A percentile compares a stretch with the other conserved stretches of the same genome.
Evolutionary conservation across 352 stramenopile species (phyloP).

Genomic region (Globisporangium camurandrum): DNA sequence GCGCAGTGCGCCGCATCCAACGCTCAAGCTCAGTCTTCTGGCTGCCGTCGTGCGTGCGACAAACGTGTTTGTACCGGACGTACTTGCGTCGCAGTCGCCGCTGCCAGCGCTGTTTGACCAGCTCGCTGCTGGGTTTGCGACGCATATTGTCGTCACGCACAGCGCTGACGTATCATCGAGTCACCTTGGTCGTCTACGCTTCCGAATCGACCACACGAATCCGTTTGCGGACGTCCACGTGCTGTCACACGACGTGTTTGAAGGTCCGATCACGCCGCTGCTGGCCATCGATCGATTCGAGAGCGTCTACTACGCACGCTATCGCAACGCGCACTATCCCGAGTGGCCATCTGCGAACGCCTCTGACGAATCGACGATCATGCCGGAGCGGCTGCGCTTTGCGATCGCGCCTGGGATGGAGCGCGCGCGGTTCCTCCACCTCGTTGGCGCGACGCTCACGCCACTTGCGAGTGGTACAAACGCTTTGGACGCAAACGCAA

Average conservation of each 20-base stretch:
- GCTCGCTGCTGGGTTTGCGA: conserved; percentile 50
- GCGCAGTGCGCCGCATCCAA: conserved; percentile 8
- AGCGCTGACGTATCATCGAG: conserved; percentile 28
- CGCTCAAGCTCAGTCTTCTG: conserved; percentile 36
- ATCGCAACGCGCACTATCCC: conserved; percentile 37
- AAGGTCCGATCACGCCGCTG: conserved; percentile 43
- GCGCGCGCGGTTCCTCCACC: conserved; percentile 39
- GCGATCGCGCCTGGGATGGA: conserved; percentile 43
- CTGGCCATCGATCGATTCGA: conserved; percentile 54
- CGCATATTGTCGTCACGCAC: conserved; percentile 55
- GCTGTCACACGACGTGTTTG: conserved; percentile 54
- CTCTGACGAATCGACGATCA: conserved; percentile 4
- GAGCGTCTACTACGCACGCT: conserved; percentile 43
- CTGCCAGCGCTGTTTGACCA: conserved; percentile 70
- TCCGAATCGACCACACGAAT: conserved; percentile 57
- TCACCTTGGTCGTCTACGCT: conserved; percentile 44
- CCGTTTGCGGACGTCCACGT: conserved; percentile 67
- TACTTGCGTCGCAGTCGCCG: conserved; percentile 20
- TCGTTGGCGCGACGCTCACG: conserved; percentile 35
- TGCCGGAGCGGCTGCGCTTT: conserved; percentile 35
- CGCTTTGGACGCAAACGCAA: conserved; percentile 28
- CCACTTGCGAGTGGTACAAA: conserved; percentile 41
- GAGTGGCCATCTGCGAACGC: conserved; percentile 20
- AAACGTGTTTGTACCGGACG: conserved; percentile 49
- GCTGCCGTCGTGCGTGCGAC: conserved; percentile 44